These are phyloP conservation scores for Croton setiger DNA, from an alignment of 441 rosid species.

Conservation along the genomic window DNA sequence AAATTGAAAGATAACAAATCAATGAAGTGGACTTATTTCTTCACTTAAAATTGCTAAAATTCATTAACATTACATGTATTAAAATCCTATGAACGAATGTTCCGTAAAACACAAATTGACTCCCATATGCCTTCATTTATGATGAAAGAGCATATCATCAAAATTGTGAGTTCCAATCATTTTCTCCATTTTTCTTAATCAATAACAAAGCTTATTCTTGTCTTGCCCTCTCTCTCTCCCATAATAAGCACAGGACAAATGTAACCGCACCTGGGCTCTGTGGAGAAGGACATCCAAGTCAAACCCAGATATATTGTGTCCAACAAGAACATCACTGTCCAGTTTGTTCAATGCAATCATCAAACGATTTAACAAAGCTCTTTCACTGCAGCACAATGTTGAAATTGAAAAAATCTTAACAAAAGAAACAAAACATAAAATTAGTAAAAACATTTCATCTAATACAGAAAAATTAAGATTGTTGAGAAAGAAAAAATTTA, in stretches of 20 bases:
- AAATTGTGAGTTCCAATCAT: not conserved
- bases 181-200: slow-evolving; percentile 5
- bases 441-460: not conserved
- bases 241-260: slow-evolving; percentile 16
- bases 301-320: slow-evolving; percentile 97
- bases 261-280: slow-evolving; percentile 69
- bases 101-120: not conserved
- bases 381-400: slow-evolving; percentile 61
- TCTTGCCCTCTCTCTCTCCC: not conserved
- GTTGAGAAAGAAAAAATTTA: slow-evolving; percentile 20
- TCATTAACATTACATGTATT: not conserved
- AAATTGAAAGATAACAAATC: not conserved
- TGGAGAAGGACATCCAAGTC: slow-evolving; percentile 95
- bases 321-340: slow-evolving; percentile 95
- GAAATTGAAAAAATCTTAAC: slow-evolving; percentile 13
- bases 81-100: not conserved
- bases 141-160: slow-evolving; percentile 9
- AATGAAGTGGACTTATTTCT: not conserved
- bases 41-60: not conserved
- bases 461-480: slow-evolving; percentile 16
- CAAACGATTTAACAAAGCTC: slow-evolving; percentile 84
- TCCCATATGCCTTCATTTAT: slow-evolving; percentile 9
- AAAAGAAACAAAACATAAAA: slow-evolving; percentile 1
- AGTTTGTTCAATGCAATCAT: slow-evolving; percentile 79
- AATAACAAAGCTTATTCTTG: not conserved